Percentiles rank a stretch among this genome's conserved stretches.
phyloP scores from a whole-genome alignment of 2,329 filamentous ascomycete genomes.

The Botrytis pseudocinerea region DNA sequence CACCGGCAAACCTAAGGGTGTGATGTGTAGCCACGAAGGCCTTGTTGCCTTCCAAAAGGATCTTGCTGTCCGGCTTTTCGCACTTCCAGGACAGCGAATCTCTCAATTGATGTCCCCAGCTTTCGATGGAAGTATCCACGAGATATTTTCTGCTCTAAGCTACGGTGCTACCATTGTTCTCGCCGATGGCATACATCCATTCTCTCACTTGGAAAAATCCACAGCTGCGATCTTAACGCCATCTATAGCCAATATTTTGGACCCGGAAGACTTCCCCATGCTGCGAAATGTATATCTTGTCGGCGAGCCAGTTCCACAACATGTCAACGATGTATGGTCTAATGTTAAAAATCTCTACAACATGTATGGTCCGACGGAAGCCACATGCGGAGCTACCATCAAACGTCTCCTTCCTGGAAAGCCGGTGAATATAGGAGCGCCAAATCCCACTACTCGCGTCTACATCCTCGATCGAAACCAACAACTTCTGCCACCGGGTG shows the following conservation, averaged over 20 bases:
- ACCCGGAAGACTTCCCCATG: constrained; percentile 18
- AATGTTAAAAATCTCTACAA: constrained; percentile 42
- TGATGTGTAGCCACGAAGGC: constrained; percentile 42
- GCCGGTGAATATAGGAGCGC: constrained; percentile 43
- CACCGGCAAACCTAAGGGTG: constrained; percentile 47
- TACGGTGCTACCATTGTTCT: constrained; percentile 14
- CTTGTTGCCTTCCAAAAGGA: constrained; percentile 43
- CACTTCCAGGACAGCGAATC: constrained; percentile 41
- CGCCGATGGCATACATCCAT: not conserved
- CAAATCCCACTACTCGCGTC: constrained; percentile 42
- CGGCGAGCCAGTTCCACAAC: constrained; percentile 44
- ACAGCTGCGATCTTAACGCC: constrained; percentile 21
- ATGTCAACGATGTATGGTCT: constrained; percentile 42
- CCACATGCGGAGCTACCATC: constrained; percentile 44
- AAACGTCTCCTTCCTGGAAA: constrained; percentile 34
- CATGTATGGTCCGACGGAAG: constrained; percentile 47
- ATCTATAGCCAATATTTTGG: constrained; percentile 18
- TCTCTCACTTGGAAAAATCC: constrained; percentile 21
- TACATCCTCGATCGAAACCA: constrained; percentile 46
- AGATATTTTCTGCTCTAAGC: constrained; percentile 30
- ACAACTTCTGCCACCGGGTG: constrained; percentile 40
- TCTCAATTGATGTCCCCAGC: constrained; percentile 47
- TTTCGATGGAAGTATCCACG: constrained; percentile 48
- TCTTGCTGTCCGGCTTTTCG: constrained; percentile 41
- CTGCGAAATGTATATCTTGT: constrained; percentile 41